Conservation (phyloP, 2,329 filamentous ascomycete species). For the Daldinia sp. region DNA sequence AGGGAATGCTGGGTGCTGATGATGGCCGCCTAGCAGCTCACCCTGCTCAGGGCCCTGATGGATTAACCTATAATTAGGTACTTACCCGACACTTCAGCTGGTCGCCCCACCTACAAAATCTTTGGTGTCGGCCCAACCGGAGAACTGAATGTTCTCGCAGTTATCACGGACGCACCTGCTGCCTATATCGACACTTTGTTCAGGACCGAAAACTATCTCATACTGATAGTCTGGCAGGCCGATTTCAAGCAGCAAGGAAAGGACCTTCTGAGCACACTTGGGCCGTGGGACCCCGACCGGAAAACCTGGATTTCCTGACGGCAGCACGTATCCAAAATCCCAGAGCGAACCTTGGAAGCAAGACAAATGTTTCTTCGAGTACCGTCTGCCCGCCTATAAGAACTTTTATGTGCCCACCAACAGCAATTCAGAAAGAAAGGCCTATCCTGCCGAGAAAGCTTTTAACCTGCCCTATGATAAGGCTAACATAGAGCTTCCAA, state of each 20-base stretch:
- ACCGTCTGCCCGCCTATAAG: too few relatives aligned
- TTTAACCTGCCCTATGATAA: too few relatives aligned
- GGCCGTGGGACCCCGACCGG: too few relatives aligned
- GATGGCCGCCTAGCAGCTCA: neutral
- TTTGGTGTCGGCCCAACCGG: neutral
- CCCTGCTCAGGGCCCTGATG: neutral
- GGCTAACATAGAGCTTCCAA: too few relatives aligned
- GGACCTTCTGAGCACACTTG: neutral
- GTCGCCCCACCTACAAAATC: neutral
- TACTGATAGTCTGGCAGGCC: neutral
- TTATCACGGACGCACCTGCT: neutral
- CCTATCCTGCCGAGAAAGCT: too few relatives aligned
- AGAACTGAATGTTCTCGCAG: neutral
- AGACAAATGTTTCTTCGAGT: too few relatives aligned
- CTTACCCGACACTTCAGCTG: neutral
- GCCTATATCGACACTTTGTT: constrained; percentile 1
- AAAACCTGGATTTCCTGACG: too few relatives aligned
- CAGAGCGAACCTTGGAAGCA: too few relatives aligned
- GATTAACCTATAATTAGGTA: neutral
- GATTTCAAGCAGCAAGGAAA: neutral
- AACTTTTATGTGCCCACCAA: too few relatives aligned
- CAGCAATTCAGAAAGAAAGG: too few relatives aligned
- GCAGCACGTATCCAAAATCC: too few relatives aligned
- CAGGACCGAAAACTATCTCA: constrained; percentile 3
- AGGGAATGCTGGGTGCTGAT: neutral